Evolutionary conservation across 2,329 filamentous ascomycete genomes (phyloP), one percentile per base, ranked within the genome.

Genomic region (Paecilomyces niveus): DNA sequence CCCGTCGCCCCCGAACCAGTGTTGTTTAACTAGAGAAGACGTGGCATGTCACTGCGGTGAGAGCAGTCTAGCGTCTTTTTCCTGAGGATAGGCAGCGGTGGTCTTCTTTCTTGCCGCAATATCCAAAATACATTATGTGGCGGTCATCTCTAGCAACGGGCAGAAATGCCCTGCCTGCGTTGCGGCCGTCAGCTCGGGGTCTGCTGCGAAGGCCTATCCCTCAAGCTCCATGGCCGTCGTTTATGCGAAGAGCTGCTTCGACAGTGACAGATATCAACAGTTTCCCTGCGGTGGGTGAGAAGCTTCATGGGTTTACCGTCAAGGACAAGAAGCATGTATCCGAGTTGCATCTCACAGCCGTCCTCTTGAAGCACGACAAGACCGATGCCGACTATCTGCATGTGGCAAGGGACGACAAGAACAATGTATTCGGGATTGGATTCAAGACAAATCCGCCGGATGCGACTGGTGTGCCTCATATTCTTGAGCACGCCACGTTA

Each of bases 391-490:
- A 99, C 65, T 97, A 97, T 72, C 82, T 99, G 53, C 94, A 99
- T 76, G 89, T 99, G 67, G 93, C 92, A 15, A 84, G 93, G 66
- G 92, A 97, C 59, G 94, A 99, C 72, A 89, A 88, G 80, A 99
- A 99, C 79, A 99, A 99, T 89, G 94, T 97, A 72, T 99, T 99
- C 77, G 95, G 92, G 39, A 95, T 99, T 69, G 94, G 92, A 56
- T 99, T 99, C 85, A 97, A 97, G 84, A 99, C 94, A 24, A 97
- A 97, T 72, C 94, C 94, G 18, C 92, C 92, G 8, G 92, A 99
- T 76, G 92, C 94, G 70, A 97, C 94, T 0, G 94, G 94, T 55
- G 87, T 99, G 51, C 94, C 94, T 18, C 94, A 99, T 76, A 97
- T 99, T 66, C 82, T 99, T 58, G 94, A 99, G 79, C 94, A 99